Percentiles rank a stretch among this genome's conserved stretches.
Evolutionary conservation across 371 early-diverging fungal genomes (phyloP).

Genomic region (Circinella minor): DNA sequence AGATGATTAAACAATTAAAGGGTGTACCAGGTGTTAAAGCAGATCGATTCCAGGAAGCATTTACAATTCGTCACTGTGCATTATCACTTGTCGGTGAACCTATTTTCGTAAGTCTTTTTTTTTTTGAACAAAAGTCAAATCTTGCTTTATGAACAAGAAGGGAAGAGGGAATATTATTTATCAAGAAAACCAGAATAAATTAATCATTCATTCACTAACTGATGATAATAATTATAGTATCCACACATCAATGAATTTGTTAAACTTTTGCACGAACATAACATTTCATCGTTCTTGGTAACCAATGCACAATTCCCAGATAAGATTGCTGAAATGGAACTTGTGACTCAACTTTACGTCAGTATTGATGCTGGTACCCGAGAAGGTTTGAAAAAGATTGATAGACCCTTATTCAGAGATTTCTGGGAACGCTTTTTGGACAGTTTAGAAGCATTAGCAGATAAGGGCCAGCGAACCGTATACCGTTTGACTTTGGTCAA

Average conservation of each 20-base stretch:
- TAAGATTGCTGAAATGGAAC: slow-evolving; percentile 66
- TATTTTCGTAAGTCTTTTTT: slow-evolving; percentile 61
- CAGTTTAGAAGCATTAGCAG: slow-evolving; percentile 67
- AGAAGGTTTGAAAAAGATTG: slow-evolving; percentile 79
- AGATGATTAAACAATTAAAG: slow-evolving; percentile 82
- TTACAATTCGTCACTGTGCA: slow-evolving; percentile 74
- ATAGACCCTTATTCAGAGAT: slow-evolving; percentile 81
- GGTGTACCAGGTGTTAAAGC: slow-evolving; percentile 79
- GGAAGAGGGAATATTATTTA: neutral
- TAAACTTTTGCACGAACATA: slow-evolving; percentile 66
- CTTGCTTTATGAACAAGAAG: no score
- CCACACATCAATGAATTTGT: slow-evolving; percentile 86
- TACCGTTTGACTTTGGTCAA: slow-evolving; percentile 84
- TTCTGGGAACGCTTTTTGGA: slow-evolving; percentile 84
- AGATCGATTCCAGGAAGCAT: slow-evolving; percentile 78
- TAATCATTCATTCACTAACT: no score
- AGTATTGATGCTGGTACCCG: slow-evolving; percentile 82
- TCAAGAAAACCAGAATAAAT: neutral
- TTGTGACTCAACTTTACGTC: slow-evolving; percentile 83
- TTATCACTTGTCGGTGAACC: slow-evolving; percentile 80
- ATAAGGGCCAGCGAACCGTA: slow-evolving; percentile 73
- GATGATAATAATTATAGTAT: slow-evolving; percentile 45
- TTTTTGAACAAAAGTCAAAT: no score
- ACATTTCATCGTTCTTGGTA: slow-evolving; percentile 81
- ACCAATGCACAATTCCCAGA: slow-evolving; percentile 88